A percentile compares a stretch with the other conserved stretches of the same genome.
Conservation (phyloP, 2,329 filamentous ascomycete genomes). For the Chrysoporthe cubensis region DNA sequence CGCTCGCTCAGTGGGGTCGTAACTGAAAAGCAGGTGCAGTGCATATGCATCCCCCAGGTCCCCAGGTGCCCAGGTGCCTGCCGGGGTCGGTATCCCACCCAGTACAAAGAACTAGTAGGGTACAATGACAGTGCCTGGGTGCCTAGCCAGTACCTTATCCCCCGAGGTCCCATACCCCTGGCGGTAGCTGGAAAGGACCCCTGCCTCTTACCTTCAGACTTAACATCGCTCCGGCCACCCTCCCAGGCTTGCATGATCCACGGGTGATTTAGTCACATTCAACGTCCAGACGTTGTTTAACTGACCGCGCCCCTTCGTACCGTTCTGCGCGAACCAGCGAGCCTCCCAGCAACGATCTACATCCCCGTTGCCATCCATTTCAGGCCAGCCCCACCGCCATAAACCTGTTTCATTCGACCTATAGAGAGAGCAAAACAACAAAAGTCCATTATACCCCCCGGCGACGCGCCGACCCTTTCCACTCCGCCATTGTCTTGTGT, state of each 20-base stretch:
- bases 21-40: background rate
- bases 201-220: slow-evolving; percentile 1
- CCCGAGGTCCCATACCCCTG: background rate
- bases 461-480: slow-evolving; percentile 4
- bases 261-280: background rate
- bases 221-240: background rate
- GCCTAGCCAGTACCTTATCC: background rate
- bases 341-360: background rate
- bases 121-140: too few species aligned
- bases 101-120: too few species aligned
- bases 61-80: background rate
- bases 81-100: background rate
- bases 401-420: background rate
- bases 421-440: background rate
- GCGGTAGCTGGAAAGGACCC: background rate
- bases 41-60: too few species aligned
- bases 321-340: background rate
- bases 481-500: slow-evolving; percentile 4
- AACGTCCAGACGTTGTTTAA: background rate
- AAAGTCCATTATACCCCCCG: background rate
- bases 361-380: background rate
- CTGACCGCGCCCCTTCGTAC: background rate
- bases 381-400: background rate
- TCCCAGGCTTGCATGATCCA: background rate
- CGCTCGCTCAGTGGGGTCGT: slow-evolving; percentile 3